Evolutionary conservation across 768 basidiomycete genomes (phyloP).

Genomic region (Kwoniella dejecticola): DNA sequence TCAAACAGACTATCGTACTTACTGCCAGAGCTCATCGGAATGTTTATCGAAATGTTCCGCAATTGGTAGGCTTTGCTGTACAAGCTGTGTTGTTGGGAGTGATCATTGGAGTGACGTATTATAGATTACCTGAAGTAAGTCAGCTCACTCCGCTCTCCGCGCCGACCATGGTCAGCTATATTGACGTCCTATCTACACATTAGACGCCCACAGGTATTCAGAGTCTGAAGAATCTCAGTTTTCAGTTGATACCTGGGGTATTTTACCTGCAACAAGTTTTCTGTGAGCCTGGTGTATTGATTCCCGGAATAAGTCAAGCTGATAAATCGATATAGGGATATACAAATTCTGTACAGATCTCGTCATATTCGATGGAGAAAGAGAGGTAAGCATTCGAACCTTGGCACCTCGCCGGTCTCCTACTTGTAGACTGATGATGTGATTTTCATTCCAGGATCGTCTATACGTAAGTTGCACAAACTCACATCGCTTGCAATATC

Average conservation of each 20-base stretch:
- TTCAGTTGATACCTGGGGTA: conserved; percentile 51
- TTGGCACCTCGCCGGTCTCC: background rate
- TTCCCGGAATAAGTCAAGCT: conserved; percentile 5
- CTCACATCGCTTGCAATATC: background rate
- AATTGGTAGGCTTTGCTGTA: conserved; percentile 31
- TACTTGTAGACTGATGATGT: conserved; percentile 19
- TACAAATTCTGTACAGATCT: conserved; percentile 56
- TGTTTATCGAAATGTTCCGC: conserved; percentile 49
- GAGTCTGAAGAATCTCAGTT: conserved; percentile 55
- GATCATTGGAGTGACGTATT: conserved; percentile 58
- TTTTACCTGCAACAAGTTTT: conserved; percentile 52
- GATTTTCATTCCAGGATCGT: conserved; percentile 24
- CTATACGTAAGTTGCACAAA: conserved; percentile 33
- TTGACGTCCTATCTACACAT: too few species aligned
- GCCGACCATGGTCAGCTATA: background rate
- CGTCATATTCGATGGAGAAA: conserved; percentile 60
- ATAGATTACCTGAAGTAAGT: conserved; percentile 53
- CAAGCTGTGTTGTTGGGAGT: conserved; percentile 45
- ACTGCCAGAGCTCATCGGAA: conserved; percentile 47
- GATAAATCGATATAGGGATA: conserved; percentile 39
- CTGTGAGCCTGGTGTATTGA: conserved; percentile 34
- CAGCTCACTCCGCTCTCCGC: too few species aligned
- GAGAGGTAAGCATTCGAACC: conserved; percentile 48
- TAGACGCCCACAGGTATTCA: conserved; percentile 57
- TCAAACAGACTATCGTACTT: conserved; percentile 45